phyloP scores from a whole-genome alignment of 495 filamentous ascomycete species.

The Copromyces sp. region DNA sequence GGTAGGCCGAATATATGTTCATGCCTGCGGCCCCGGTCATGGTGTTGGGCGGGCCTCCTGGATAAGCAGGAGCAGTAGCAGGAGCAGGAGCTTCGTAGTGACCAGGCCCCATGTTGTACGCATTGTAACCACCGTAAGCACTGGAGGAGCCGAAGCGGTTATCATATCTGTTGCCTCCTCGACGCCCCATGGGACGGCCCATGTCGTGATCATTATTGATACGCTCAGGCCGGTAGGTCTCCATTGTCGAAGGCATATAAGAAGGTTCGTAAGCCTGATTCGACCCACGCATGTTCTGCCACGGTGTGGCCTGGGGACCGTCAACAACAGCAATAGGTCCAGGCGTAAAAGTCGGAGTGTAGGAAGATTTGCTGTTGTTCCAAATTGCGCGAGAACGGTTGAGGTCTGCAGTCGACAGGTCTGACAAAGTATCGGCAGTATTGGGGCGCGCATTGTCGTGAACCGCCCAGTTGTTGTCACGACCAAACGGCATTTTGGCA shows the following conservation, averaged over 20 bases:
- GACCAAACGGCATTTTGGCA: constrained; percentile 38
- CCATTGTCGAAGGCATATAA: constrained; percentile 21
- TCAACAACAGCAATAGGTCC: constrained; percentile 26
- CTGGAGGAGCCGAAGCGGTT: constrained; percentile 25
- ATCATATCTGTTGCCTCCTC: constrained; percentile 30
- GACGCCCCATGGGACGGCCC: constrained; percentile 26
- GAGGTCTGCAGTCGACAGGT: constrained; percentile 43
- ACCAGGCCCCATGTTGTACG: constrained; percentile 16
- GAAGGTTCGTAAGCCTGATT: constrained; percentile 18
- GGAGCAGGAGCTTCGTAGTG: constrained; percentile 24
- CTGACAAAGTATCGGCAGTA: constrained; percentile 45
- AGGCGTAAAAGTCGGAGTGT: constrained; percentile 22
- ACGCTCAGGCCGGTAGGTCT: constrained; percentile 34
- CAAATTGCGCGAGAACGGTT: constrained; percentile 56
- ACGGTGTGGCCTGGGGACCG: constrained; percentile 24
- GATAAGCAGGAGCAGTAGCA: constrained; percentile 10
- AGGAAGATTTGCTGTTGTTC: constrained; percentile 33
- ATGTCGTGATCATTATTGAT: constrained; percentile 37
- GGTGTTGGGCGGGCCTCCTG: constrained; percentile 17
- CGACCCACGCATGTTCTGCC: constrained; percentile 27
- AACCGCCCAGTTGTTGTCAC: constrained; percentile 50
- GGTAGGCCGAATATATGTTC: constrained; percentile 51
- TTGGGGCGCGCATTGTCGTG: constrained; percentile 60
- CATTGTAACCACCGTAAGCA: constrained; percentile 13
- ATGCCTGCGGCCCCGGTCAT: constrained; percentile 25